Evolutionary conservation across 768 basidiomycete genomes (phyloP), one percentile per base, ranked within the genome.

Genomic region (Dacryopinax primogenitus): DNA sequence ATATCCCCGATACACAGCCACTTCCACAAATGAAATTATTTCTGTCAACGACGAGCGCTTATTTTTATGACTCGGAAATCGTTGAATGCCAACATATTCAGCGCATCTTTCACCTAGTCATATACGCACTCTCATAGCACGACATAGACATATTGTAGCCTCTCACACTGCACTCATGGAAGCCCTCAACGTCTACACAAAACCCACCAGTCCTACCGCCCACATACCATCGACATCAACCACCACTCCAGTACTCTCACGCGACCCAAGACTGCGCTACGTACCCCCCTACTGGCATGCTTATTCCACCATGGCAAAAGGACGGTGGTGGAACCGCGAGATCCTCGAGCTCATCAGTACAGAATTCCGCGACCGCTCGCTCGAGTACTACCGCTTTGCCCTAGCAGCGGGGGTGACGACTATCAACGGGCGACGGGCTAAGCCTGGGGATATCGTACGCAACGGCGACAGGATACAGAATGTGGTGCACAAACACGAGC

Each of bases 391-490:
- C 85, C 75, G 80, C 68, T 86, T 85, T 68, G 86, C 86, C 0
- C 77, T 96, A n/a, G 85, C 92, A 69, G 89, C 92, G 1, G 95
- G 95, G 1, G 90, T 95, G n/a, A 94, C 92, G 9, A 92, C 90
- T 6, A 82, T 99, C 66, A 97, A 99, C 71, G 93, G 92, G n/a
- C 82, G 84, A 62, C 77, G 85, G n/a, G 92, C 92, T 1, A 81
- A 78, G 33, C 86, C 90, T 3, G 84, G 88, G 64, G 87, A 86
- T 7, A 80, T 95, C 15, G 79, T 99, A 61, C 79, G 78, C 66
- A 87, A 95, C 69, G 92, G 92, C 7, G 95, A 99, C 74, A 81
- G 90, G 30, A 86, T 96, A 62, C 91, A 95, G 91, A 96, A 97
- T 71, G 82, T 94, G 15, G 91, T 94, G 15, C 92, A 94, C 74